A percentile compares a stretch with the other conserved stretches of the same genome.
These are phyloP conservation scores for Paragyromitra xinjiangensis DNA, from an alignment of 495 filamentous ascomycete genomes.

Conservation along the genomic window DNA sequence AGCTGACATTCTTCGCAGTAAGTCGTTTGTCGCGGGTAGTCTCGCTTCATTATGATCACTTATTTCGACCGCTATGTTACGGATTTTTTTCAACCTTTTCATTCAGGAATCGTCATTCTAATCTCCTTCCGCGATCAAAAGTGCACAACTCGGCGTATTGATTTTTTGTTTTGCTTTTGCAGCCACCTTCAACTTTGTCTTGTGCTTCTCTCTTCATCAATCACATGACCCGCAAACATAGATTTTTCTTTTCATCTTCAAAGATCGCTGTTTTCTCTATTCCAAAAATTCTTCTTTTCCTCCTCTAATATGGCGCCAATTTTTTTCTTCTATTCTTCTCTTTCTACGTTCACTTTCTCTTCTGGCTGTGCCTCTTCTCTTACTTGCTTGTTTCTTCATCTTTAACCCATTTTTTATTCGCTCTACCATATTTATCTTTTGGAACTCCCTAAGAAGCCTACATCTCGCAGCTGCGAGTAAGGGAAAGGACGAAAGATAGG, in stretches of 20 bases:
- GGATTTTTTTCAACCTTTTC: not conserved
- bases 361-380: slow-evolving; percentile 18
- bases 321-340: slow-evolving; percentile 8
- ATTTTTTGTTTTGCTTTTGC: slow-evolving; percentile 17
- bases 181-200: slow-evolving; percentile 15
- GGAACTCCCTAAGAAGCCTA: slow-evolving; percentile 7
- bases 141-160: slow-evolving; percentile 28
- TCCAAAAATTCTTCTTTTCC: slow-evolving; percentile 27
- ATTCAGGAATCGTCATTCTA: slow-evolving; percentile 11
- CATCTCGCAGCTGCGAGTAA: not conserved
- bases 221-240: slow-evolving; percentile 39
- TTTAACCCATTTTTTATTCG: slow-evolving; percentile 5
- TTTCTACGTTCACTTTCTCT: slow-evolving; percentile 28
- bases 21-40: not conserved
- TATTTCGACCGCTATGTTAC: slow-evolving; percentile 3
- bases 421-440: slow-evolving; percentile 11
- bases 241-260: slow-evolving; percentile 37
- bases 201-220: slow-evolving; percentile 6
- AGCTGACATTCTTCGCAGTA: slow-evolving; percentile 30
- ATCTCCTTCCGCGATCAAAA: slow-evolving; percentile 31
- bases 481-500: not conserved
- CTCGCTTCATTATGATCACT: not conserved
- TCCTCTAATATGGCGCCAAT: slow-evolving; percentile 45
- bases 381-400: slow-evolving; percentile 18
- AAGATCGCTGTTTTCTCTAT: slow-evolving; percentile 47